Evolutionary conservation across 2,329 filamentous ascomycete genomes (phyloP).

Genomic region (Aplosporella prunicola): DNA sequence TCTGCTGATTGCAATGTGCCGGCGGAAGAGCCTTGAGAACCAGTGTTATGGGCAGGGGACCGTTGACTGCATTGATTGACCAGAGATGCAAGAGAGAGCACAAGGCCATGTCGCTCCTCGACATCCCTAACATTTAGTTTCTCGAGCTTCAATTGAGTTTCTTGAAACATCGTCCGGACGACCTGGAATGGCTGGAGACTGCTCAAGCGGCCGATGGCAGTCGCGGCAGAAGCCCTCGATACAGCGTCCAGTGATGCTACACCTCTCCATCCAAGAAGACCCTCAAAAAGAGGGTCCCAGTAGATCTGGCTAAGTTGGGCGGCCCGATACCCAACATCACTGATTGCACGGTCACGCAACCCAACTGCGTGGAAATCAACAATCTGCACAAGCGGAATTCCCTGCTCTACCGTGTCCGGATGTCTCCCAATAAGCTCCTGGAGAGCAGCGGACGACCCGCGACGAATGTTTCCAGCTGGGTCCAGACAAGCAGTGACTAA

Average conservation of each 20-base stretch:
- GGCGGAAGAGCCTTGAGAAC: not conserved
- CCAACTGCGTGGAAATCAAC: slow-evolving; percentile 94
- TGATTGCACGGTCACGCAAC: slow-evolving; percentile 70
- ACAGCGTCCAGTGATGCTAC: slow-evolving; percentile 68
- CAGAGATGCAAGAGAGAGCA: slow-evolving; percentile 53
- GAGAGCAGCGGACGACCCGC: slow-evolving; percentile 84
- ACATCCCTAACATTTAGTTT: slow-evolving; percentile 49
- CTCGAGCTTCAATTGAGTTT: slow-evolving; percentile 37
- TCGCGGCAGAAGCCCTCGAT: slow-evolving; percentile 63
- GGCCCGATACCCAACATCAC: slow-evolving; percentile 62
- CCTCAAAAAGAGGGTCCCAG: slow-evolving; percentile 60
- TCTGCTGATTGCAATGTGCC: not conserved
- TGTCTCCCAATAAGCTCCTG: slow-evolving; percentile 92
- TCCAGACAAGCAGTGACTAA: slow-evolving; percentile 77
- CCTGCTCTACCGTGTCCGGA: slow-evolving; percentile 70
- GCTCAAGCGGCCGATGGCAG: slow-evolving; percentile 54
- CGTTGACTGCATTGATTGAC: slow-evolving; percentile 14
- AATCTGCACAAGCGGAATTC: slow-evolving; percentile 76
- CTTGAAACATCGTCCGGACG: slow-evolving; percentile 29
- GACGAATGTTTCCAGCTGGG: slow-evolving; percentile 82
- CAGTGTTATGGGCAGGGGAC: not conserved
- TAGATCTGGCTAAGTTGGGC: slow-evolving; percentile 55
- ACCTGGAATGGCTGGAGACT: slow-evolving; percentile 28
- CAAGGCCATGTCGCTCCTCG: slow-evolving; percentile 59
- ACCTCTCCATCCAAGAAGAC: slow-evolving; percentile 75